Conservation (phyloP, 192 early-diverging fungal species). For the Glomus cerebriforme region DNA sequence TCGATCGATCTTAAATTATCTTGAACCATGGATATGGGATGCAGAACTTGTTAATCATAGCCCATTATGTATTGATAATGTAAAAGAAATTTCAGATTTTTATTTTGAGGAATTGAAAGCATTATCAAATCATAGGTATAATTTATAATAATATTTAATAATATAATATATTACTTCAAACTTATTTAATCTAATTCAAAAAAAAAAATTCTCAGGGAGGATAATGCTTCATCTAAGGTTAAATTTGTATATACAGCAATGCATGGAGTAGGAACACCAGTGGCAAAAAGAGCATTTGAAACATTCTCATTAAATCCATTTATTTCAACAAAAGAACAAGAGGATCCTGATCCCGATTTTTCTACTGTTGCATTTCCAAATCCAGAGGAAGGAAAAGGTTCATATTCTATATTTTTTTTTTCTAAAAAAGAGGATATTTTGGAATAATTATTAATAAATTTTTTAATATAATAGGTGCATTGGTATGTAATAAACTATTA, state of each 20-base stretch:
- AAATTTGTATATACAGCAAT: constrained; percentile 91
- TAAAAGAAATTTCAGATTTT: constrained; percentile 60
- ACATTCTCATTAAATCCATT: constrained; percentile 71
- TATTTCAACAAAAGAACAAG: constrained; percentile 66
- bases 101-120: constrained; percentile 70
- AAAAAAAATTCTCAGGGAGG: constrained; percentile 39
- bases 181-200: no score
- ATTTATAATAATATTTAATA: not conserved
- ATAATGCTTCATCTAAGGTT: constrained; percentile 48
- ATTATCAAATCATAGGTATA: constrained; percentile 37
- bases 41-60: constrained; percentile 55
- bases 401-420: not conserved
- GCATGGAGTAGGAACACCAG: constrained; percentile 90
- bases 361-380: constrained; percentile 87
- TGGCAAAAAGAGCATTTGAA: constrained; percentile 69
- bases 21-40: constrained; percentile 74
- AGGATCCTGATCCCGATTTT: constrained; percentile 86
- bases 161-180: not conserved
- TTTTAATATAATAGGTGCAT: constrained; percentile 1
- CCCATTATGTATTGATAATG: constrained; percentile 57
- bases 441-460: not conserved
- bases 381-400: constrained; percentile 88
- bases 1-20: constrained; percentile 62
- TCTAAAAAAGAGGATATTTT: constrained; percentile 50
- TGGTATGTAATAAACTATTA: not conserved